Evolutionary conservation across 257 asterid genomes (phyloP), one percentile per base, ranked within the genome.

Genomic region (Pogostemon cablin): DNA sequence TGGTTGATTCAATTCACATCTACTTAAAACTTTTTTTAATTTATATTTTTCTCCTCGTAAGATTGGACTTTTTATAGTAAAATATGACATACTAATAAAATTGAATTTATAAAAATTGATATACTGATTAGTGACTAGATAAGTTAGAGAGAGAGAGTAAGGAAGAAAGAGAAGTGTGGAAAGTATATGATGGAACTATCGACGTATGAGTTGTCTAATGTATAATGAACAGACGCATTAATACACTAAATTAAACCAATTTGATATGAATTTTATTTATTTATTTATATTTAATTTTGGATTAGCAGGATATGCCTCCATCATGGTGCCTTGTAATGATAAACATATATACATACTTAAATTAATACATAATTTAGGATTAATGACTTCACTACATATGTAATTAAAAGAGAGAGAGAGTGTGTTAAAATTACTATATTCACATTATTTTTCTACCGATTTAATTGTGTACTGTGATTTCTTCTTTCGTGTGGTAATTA

Each of bases 401-500:
- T 50, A 68, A 68, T 59, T 12, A 69, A 52, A 38, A 25, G 12
- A 62, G 43, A 3, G 46, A 73, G 83, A 72, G 83, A 82, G 20
- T n/a, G 3, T 0, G 17, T 52, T 9, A 5, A 52, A 52, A 48
- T 52, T 49, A 41, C 7, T 41, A 49, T 49, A 11, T 12, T 11
- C 25, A 49, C 56, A 0, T 25, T 25, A 25, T 25, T 25, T 25
- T 25, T 25, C 32, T 25, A 25, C 32, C 32, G 32, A 25, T 25
- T 25, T 25, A 25, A 25, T 25, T 25, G 32, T 25, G 1, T 25
- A 25, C 2, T 25, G 32, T 25, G 32, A 25, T 25, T 25, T 25
- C 1, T 25, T 25, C 32, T 25, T 25, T 25, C 32, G 1, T 25
- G 32, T 25, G 32, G 32, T 25, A 25, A 25, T 1, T 25, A 25